Base-by-base conservation (phyloP, 2,329 filamentous ascomycete species). In the Didymellaceae sp. region DNA sequence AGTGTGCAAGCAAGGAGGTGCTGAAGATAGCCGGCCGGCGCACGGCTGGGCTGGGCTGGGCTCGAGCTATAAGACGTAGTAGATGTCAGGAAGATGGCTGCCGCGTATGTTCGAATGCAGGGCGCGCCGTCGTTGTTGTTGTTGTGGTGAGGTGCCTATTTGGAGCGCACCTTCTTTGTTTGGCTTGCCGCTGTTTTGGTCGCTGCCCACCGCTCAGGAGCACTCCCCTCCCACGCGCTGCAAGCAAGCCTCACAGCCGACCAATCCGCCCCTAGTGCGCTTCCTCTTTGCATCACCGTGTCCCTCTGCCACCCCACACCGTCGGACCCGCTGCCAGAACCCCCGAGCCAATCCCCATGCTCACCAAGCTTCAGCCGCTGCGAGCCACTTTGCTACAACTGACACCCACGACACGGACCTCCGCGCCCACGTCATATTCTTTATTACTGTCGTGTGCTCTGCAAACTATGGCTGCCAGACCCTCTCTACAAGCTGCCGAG, bases 401-500 rank as follows among this genome's bases (percentile, higher is more conserved):
- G 20, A 56, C 51, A 37, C 47, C 57, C 14, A 28, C 52, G 33
- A 33, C 43, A 51, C 48, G 31, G 30, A 31, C 34, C 51, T 52
- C 31, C 39, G 11, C 34, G 35, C 35, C 37, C 43, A 41, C 34
- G 21, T 45, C 57, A 53, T 31, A 57, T 28, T n/a, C 37, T 28
- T 32, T 42, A 16, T 41, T 45, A 17, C 42, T 58, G 42, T 57
- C 56, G 38, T 55, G 48, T 58, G 50, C 61, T 44, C 31, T 57
- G 11, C 55, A 56, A 46, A 64, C 61, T 54, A 74, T 74, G 72
- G 53, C 71, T 20, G 54, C 66, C 59, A 74, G 73, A 52, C 71
- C 73, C 10, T 75, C 76, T 1, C 67, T 77, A 48, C 65, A 75
- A 54, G 76, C 70, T 47, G 90, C 90, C 45, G 78, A 88, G 75